Evolutionary conservation across 345 rosid species (phyloP).

Genomic region (Lepidium africanum): DNA sequence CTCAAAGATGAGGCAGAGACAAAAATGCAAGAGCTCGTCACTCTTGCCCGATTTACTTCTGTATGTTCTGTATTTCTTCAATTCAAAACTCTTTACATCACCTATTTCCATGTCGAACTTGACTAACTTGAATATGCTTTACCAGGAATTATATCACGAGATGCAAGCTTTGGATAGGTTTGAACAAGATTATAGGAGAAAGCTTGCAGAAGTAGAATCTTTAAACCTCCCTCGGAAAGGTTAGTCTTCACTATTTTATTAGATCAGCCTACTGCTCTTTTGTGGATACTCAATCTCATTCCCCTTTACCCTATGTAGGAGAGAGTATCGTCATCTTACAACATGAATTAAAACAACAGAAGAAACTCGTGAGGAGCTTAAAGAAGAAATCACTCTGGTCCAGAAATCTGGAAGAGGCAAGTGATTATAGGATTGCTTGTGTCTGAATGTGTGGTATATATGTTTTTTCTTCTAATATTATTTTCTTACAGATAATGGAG

Average conservation of each 20-base stretch:
- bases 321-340: constrained; percentile 54
- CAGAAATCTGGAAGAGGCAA: constrained; percentile 70
- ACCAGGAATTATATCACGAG: constrained; percentile 75
- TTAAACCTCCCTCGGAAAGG: constrained; percentile 49
- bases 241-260: constrained; percentile 15
- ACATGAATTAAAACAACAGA: constrained; percentile 64
- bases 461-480: neutral
- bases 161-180: constrained; percentile 57
- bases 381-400: constrained; percentile 93
- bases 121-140: neutral
- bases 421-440: neutral
- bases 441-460: neutral
- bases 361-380: constrained; percentile 61
- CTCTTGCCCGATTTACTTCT: constrained; percentile 70
- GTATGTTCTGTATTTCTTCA: constrained; percentile 39
- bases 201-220: constrained; percentile 47
- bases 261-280: neutral
- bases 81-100: neutral
- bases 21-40: constrained; percentile 56
- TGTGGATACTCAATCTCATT: neutral
- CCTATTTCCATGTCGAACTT: neutral
- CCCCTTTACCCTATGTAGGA: constrained; percentile 36
- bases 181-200: constrained; percentile 49
- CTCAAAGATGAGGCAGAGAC: constrained; percentile 54
- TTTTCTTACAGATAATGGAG: constrained; percentile 52